These are phyloP conservation scores for Spathaspora sp. DNA, from an alignment of 805 yeast genomes.

Conservation along the genomic window DNA sequence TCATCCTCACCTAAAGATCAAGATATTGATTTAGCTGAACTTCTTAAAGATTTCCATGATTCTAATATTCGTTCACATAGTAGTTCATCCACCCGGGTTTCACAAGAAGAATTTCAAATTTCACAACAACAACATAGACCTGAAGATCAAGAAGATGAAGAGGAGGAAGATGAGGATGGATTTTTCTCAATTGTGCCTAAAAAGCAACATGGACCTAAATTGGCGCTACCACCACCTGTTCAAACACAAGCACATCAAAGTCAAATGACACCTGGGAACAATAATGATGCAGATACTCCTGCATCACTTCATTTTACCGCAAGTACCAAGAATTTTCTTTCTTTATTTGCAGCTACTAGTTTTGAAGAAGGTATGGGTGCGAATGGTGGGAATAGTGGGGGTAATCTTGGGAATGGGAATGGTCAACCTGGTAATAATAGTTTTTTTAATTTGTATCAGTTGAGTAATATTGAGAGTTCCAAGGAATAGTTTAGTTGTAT, in stretches of 20 bases:
- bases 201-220: slow-evolving; percentile 7
- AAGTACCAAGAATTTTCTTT: slow-evolving; percentile 6
- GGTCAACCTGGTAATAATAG: background rate
- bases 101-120: background rate
- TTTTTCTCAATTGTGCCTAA: slow-evolving; percentile 6
- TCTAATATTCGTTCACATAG: background rate
- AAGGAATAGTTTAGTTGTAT: background rate
- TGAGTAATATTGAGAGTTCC: slow-evolving; percentile 1
- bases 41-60: slow-evolving; percentile 6
- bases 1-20: background rate
- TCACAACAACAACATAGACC: slow-evolving; percentile 4
- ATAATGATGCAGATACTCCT: slow-evolving; percentile 1
- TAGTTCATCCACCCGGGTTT: background rate
- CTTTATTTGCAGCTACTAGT: background rate
- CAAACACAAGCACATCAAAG: background rate
- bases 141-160: slow-evolving; percentile 8
- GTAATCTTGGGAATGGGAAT: background rate
- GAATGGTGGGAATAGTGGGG: background rate
- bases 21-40: slow-evolving; percentile 5
- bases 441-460: slow-evolving; percentile 5
- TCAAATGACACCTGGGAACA: background rate
- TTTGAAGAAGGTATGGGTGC: background rate
- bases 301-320: slow-evolving; percentile 3
- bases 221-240: background rate
- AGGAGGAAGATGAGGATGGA: slow-evolving; percentile 2